Evolutionary conservation across 257 asterid species (phyloP).

Genomic region (Solanum peruvianum): DNA sequence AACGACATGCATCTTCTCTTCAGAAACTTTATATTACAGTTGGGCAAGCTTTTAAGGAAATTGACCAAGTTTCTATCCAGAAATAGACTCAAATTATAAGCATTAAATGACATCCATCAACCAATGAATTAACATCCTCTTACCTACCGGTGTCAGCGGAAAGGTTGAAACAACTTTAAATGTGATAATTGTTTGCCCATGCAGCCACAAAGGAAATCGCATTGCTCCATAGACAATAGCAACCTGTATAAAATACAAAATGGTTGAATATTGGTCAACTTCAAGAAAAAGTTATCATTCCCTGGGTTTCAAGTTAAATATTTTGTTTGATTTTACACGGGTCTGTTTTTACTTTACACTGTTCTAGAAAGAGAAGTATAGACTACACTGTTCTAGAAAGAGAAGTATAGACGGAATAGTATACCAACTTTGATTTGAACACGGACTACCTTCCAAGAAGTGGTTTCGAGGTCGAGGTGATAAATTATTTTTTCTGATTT

Average conservation of each 20-base stretch:
- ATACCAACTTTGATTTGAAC: neutral
- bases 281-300: neutral
- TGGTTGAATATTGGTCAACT: neutral
- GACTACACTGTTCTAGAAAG: neutral
- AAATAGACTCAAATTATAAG: neutral
- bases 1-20: neutral
- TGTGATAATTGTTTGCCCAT: slow-evolving; percentile 60
- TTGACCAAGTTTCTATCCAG: neutral
- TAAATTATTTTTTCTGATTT: neutral
- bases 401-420: neutral
- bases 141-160: slow-evolving; percentile 92
- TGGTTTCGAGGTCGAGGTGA: neutral
- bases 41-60: neutral
- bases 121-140: slow-evolving; percentile 8
- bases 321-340: neutral
- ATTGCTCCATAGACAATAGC: slow-evolving; percentile 86
- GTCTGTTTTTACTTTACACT: neutral
- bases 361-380: neutral
- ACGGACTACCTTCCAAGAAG: neutral
- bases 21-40: neutral
- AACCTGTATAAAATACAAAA: slow-evolving; percentile 34
- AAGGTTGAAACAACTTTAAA: slow-evolving; percentile 70
- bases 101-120: neutral
- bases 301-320: neutral
- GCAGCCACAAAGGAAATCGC: slow-evolving; percentile 93